These are phyloP conservation scores for Fusarium mangiferae DNA, from an alignment of 2,329 filamentous ascomycete species.

Conservation along the genomic window DNA sequence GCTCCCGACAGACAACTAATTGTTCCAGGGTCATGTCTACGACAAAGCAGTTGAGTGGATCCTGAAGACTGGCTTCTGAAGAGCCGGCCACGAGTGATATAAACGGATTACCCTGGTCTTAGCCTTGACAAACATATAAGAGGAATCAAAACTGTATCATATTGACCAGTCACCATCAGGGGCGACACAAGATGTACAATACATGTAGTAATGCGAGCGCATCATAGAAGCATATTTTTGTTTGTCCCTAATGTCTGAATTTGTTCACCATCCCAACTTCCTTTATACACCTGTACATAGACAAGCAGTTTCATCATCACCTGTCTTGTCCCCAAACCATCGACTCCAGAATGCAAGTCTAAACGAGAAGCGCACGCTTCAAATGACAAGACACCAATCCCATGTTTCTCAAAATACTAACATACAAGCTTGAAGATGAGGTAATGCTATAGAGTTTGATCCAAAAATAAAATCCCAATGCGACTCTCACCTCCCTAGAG, in stretches of 20 bases:
- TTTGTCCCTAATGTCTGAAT: constrained; percentile 41
- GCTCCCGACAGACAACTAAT: background rate
- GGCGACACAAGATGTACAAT: constrained; percentile 44
- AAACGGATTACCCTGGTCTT: background rate
- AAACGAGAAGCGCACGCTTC: constrained; percentile 43
- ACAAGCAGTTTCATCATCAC: constrained; percentile 38
- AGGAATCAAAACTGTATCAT: constrained; percentile 42
- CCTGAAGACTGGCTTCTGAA: constrained; percentile 49
- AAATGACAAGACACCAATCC: constrained; percentile 42
- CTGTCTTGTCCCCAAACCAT: constrained; percentile 38
- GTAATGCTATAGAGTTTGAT: constrained; percentile 27
- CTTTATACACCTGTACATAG: constrained; percentile 38
- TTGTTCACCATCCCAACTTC: constrained; percentile 41
- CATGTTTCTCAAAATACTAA: constrained; percentile 44
- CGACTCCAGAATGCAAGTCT: constrained; percentile 47
- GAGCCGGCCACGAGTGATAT: background rate
- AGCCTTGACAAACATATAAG: background rate
- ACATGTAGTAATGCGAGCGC: constrained; percentile 45
- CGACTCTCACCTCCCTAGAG: constrained; percentile 58
- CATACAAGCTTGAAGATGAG: constrained; percentile 43
- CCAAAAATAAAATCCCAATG: constrained; percentile 31
- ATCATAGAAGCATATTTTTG: constrained; percentile 37
- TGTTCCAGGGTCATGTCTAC: constrained; percentile 48
- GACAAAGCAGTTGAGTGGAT: constrained; percentile 48
- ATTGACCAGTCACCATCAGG: constrained; percentile 37